Evolutionary conservation across 2,329 filamentous ascomycete genomes (phyloP).

Genomic region (Alternaria rosae): DNA sequence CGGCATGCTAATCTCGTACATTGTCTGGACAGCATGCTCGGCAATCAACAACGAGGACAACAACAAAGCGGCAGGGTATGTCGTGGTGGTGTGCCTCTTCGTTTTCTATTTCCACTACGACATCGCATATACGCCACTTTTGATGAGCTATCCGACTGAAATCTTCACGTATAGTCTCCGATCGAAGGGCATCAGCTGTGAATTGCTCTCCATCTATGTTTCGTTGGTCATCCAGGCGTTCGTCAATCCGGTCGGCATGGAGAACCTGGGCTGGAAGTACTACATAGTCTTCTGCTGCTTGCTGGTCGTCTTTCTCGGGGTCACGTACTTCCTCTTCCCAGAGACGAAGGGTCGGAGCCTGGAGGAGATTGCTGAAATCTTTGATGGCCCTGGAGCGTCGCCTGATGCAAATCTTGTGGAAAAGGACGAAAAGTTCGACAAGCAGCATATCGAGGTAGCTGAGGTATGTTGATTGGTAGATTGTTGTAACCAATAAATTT

Average conservation of each 20-base stretch:
- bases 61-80: slow-evolving; percentile 43
- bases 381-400: slow-evolving; percentile 16
- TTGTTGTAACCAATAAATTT: neutral
- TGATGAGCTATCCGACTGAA: slow-evolving; percentile 57
- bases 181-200: slow-evolving; percentile 54
- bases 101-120: slow-evolving; percentile 42
- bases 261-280: slow-evolving; percentile 41
- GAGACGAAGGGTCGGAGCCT: slow-evolving; percentile 34
- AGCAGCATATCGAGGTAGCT: slow-evolving; percentile 1
- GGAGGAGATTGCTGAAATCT: slow-evolving; percentile 30
- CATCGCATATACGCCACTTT: slow-evolving; percentile 3
- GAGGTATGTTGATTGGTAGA: neutral
- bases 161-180: slow-evolving; percentile 58
- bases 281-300: slow-evolving; percentile 44
- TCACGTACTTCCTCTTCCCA: slow-evolving; percentile 34
- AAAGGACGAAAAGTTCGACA: neutral
- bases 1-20: slow-evolving; percentile 45
- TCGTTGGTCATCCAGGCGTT: slow-evolving; percentile 64
- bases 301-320: slow-evolving; percentile 27
- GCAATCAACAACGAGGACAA: slow-evolving; percentile 3
- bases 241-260: slow-evolving; percentile 57
- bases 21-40: slow-evolving; percentile 38
- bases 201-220: slow-evolving; percentile 63
- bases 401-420: neutral
- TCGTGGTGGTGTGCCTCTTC: slow-evolving; percentile 60